phyloP scores from a whole-genome alignment of 2,329 filamentous ascomycete genomes.

The Penicillium sp. region DNA sequence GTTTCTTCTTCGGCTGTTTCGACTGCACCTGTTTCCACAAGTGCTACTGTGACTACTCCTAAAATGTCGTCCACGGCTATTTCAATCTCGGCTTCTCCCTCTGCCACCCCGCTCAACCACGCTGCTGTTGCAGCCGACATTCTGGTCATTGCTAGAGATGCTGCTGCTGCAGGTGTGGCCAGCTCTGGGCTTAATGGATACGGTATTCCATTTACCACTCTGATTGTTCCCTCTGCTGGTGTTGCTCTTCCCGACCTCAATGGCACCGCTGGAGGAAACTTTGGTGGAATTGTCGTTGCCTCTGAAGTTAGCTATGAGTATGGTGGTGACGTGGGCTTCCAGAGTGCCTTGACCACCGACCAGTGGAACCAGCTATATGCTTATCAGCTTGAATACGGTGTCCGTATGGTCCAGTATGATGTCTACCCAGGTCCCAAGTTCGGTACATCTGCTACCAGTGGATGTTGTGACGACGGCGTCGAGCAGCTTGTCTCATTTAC shows the following conservation, averaged over 20 bases:
- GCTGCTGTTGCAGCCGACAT: conserved; percentile 45
- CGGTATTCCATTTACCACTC: conserved; percentile 57
- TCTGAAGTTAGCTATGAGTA: conserved; percentile 57
- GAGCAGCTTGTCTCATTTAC: conserved; percentile 56
- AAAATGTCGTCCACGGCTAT: conserved; percentile 26
- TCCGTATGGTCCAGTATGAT: conserved; percentile 60
- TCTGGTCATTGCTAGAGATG: conserved; percentile 56
- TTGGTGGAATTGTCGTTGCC: conserved; percentile 57
- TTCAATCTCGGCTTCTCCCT: conserved; percentile 15
- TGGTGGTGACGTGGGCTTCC: conserved; percentile 43
- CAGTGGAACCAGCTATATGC: conserved; percentile 57
- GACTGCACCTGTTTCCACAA: neutral
- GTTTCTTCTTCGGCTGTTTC: neutral
- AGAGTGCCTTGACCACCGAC: conserved; percentile 53
- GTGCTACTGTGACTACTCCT: conserved; percentile 2
- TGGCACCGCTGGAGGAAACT: conserved; percentile 52
- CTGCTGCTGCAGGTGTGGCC: conserved; percentile 48
- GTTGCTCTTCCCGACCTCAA: conserved; percentile 53
- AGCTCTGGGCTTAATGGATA: conserved; percentile 58
- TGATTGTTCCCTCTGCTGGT: conserved; percentile 55
- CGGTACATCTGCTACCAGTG: conserved; percentile 43
- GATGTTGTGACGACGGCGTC: conserved; percentile 49
- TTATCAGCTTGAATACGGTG: conserved; percentile 58
- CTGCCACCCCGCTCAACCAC: conserved; percentile 18
- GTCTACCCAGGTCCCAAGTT: conserved; percentile 54